phyloP scores from a whole-genome alignment of 2,329 filamentous ascomycete species.

The Domatiomyces globalis region DNA sequence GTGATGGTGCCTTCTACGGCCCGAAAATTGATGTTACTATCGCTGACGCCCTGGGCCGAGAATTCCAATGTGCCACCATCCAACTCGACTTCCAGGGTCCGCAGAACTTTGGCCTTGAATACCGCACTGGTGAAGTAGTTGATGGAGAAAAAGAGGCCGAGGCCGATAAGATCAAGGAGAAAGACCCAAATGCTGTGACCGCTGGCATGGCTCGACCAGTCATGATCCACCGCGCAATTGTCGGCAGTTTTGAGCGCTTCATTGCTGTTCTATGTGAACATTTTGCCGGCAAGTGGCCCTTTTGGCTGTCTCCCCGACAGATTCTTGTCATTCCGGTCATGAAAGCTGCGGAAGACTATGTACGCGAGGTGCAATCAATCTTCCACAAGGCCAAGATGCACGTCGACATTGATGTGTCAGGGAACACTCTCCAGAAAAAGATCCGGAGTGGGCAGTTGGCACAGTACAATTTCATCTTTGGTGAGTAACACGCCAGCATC shows the following conservation, averaged over 20 bases:
- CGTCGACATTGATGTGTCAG: constrained; percentile 35
- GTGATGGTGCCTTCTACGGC: constrained; percentile 94
- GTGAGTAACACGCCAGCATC: constrained; percentile 20
- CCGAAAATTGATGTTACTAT: constrained; percentile 98
- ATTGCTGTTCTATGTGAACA: constrained; percentile 38
- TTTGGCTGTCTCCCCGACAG: constrained; percentile 39
- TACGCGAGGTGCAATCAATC: constrained; percentile 32
- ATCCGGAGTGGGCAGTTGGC: constrained; percentile 35
- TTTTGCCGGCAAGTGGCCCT: constrained; percentile 39
- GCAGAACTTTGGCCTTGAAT: constrained; percentile 75
- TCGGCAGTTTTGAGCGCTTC: constrained; percentile 39
- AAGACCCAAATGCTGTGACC: constrained; percentile 22
- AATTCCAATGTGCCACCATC: constrained; percentile 84
- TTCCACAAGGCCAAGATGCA: constrained; percentile 33
- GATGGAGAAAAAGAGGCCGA: constrained; percentile 26
- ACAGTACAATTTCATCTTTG: constrained; percentile 40
- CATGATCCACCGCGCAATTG: constrained; percentile 38
- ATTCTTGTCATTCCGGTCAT: constrained; percentile 38
- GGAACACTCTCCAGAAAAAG: constrained; percentile 39
- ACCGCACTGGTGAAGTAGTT: constrained; percentile 54
- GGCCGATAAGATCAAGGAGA: constrained; percentile 21
- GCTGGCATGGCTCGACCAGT: constrained; percentile 35
- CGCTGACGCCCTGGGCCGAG: constrained; percentile 68
- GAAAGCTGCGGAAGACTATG: constrained; percentile 36
- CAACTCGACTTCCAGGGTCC: constrained; percentile 84